Percentiles rank a stretch among this genome's conserved stretches.
These are phyloP conservation scores for Saccharomycopsis crataegensis DNA, from an alignment of 1,139 yeast species.

Conservation along the genomic window DNA sequence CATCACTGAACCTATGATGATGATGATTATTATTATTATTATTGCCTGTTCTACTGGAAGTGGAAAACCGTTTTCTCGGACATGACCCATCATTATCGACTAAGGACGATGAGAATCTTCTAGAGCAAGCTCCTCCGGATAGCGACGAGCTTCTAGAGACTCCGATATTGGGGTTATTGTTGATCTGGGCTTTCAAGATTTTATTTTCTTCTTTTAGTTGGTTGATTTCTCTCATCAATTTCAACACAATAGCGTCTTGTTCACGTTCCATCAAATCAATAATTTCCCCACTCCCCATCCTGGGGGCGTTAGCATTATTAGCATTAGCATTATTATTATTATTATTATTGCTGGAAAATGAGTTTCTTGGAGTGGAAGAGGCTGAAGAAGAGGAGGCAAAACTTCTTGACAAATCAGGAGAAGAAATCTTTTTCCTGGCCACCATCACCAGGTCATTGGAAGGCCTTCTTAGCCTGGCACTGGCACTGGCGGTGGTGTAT, in stretches of 20 bases:
- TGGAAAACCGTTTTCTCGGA: neutral
- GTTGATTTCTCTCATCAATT: conserved; percentile 49
- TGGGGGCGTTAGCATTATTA: conserved; percentile 1
- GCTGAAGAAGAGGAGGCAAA: neutral
- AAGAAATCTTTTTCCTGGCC: neutral
- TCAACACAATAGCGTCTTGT: conserved; percentile 59
- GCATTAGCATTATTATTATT: neutral
- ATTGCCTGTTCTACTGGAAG: neutral
- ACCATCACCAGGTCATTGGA: neutral
- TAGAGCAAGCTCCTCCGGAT: neutral
- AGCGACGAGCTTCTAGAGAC: neutral
- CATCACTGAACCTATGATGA: neutral
- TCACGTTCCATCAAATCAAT: conserved; percentile 62
- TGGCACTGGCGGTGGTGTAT: conserved; percentile 2
- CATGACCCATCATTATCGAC: neutral
- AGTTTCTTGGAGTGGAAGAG: conserved; percentile 4
- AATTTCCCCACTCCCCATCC: conserved; percentile 37
- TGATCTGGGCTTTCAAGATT: conserved; percentile 19
- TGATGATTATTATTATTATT: neutral
- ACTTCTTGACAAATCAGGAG: neutral
- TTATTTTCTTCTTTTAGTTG: conserved; percentile 44
- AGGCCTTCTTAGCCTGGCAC: conserved; percentile 4
- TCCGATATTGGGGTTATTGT: neutral
- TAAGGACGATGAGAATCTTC: neutral
- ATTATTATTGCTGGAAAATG: too few species aligned